Evolutionary conservation across 1,284 basidiomycete species (phyloP).

Genomic region (Moesziomyces globuligerus): DNA sequence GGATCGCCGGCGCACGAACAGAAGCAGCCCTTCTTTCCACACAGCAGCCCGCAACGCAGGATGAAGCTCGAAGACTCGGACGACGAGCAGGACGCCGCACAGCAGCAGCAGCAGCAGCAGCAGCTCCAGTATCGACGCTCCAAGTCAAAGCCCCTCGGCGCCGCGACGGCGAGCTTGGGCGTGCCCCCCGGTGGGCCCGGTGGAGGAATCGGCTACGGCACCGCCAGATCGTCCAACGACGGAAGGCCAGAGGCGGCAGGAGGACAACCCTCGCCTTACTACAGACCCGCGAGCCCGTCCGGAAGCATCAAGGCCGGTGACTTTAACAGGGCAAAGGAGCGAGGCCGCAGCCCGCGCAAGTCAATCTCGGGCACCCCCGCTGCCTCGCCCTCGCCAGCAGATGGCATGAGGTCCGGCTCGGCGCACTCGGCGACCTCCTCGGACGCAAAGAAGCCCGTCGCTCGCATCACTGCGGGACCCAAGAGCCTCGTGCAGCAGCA

Average conservation of each 20-base stretch:
- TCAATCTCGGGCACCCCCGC: conserved; percentile 8
- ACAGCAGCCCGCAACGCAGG: conserved; percentile 21
- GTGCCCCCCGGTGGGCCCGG: conserved; percentile 61
- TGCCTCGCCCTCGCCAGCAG: conserved; percentile 6
- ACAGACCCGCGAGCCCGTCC: conserved; percentile 30
- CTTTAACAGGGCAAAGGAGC: conserved; percentile 34
- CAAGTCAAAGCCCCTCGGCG: conserved; percentile 41
- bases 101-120: conserved; percentile 6
- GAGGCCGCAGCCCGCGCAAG: conserved; percentile 33
- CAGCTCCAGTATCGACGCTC: conserved; percentile 39
- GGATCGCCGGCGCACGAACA: conserved; percentile 18
- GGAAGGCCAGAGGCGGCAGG: conserved; percentile 44
- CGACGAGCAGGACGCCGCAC: no score
- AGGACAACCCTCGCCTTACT: conserved; percentile 15
- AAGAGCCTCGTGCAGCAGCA: conserved; percentile 37
- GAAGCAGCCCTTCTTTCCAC: conserved; percentile 6
- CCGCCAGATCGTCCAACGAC: conserved; percentile 52
- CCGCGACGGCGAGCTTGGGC: conserved; percentile 31
- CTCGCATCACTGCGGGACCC: conserved; percentile 42
- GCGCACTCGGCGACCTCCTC: conserved; percentile 16
- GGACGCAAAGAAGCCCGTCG: conserved; percentile 22
- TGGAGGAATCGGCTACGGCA: conserved; percentile 57
- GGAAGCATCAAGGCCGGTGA: conserved; percentile 49
- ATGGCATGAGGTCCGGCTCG: no score
- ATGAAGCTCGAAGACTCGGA: conserved; percentile 45